Conservation (phyloP, 345 rosid species). For the Euphorbia tirucalli region DNA sequence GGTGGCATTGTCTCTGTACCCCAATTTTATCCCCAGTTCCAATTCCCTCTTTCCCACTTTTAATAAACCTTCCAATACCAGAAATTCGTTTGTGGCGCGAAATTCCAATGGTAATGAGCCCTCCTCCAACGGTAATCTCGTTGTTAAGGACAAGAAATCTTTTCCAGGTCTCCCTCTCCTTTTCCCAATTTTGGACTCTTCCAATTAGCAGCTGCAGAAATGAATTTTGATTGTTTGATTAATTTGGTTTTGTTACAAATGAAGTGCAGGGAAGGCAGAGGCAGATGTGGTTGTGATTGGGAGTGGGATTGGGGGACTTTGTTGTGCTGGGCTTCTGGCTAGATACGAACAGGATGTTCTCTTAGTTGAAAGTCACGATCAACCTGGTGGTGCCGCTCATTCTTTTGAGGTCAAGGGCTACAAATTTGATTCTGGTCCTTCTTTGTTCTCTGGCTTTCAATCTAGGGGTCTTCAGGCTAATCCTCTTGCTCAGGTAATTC, state of each 20-base stretch:
- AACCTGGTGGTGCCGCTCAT: slow-evolving; percentile 87
- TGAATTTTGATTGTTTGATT: not conserved
- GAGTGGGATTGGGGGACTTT: slow-evolving; percentile 83
- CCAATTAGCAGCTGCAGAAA: not conserved
- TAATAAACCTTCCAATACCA: slow-evolving; percentile 26
- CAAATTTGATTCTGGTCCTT: slow-evolving; percentile 89
- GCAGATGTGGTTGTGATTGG: slow-evolving; percentile 91
- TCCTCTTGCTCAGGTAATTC: slow-evolving; percentile 85
- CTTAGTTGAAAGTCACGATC: slow-evolving; percentile 84
- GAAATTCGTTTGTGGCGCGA: slow-evolving; percentile 45
- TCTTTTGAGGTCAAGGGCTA: slow-evolving; percentile 77
- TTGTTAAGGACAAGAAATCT: slow-evolving; percentile 26
- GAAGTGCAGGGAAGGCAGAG: slow-evolving; percentile 60
- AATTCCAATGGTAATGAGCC: slow-evolving; percentile 25
- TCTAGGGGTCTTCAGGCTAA: slow-evolving; percentile 91
- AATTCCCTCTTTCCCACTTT: slow-evolving; percentile 23
- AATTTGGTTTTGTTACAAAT: not conserved
- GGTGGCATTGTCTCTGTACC: not conserved
- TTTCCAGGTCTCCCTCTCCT: slow-evolving; percentile 41
- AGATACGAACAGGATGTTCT: slow-evolving; percentile 78
- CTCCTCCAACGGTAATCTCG: slow-evolving; percentile 41
- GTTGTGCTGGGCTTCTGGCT: slow-evolving; percentile 86
- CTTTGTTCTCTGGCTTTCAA: slow-evolving; percentile 87
- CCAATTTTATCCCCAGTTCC: slow-evolving; percentile 9
- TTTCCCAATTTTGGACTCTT: not conserved